Conservation (phyloP, 306 rosid species). For the Sophora flavescens region DNA sequence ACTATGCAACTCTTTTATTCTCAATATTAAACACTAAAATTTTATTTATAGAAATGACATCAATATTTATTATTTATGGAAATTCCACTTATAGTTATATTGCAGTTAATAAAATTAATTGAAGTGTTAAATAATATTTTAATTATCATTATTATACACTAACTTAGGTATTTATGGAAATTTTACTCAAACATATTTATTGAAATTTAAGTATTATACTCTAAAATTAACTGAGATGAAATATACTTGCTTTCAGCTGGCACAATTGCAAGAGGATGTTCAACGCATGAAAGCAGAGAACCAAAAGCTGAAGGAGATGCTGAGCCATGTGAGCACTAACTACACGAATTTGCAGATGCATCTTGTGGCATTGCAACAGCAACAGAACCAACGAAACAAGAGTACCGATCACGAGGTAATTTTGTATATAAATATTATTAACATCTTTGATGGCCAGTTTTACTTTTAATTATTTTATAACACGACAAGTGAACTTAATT, state of each 20-base stretch:
- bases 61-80: no score
- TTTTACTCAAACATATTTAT: background rate
- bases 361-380: slow-evolving; percentile 60
- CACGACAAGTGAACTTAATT: background rate
- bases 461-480: background rate
- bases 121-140: no score
- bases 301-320: slow-evolving; percentile 64
- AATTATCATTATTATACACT: background rate
- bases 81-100: no score
- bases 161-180: background rate
- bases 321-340: slow-evolving; percentile 62
- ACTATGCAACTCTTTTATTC: no score
- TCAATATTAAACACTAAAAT: no score
- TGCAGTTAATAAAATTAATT: no score
- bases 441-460: background rate
- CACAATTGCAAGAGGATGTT: slow-evolving; percentile 59
- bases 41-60: background rate
- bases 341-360: slow-evolving; percentile 68
- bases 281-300: slow-evolving; percentile 66
- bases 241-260: slow-evolving; percentile 51
- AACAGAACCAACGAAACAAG: slow-evolving; percentile 42
- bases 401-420: slow-evolving; percentile 46
- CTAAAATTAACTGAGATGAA: background rate
- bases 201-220: background rate
- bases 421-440: background rate